A percentile compares a stretch with the other conserved stretches of the same genome.
These are phyloP conservation scores for Sugiyamaella lignohabitans DNA, from an alignment of 805 yeast genomes.

Conservation along the genomic window DNA sequence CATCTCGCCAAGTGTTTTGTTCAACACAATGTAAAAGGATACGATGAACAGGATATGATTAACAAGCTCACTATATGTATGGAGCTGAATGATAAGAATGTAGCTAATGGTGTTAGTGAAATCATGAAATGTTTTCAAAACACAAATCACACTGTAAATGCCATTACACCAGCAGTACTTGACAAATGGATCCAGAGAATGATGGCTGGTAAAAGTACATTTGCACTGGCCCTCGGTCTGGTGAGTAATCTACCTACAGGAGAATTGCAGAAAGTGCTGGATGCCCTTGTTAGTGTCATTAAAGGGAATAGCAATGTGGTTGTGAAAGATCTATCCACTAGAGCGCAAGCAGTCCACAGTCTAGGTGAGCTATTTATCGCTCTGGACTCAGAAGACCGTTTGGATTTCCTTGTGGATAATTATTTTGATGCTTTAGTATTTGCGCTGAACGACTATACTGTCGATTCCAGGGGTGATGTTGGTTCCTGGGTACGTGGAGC, in stretches of 20 bases:
- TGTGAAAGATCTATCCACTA: background rate
- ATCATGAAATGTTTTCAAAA: background rate
- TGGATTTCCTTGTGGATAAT: background rate
- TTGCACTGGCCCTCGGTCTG: slow-evolving; percentile 5
- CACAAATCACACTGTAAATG: too few species aligned
- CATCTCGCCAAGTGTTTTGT: slow-evolving; percentile 19
- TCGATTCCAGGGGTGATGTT: slow-evolving; percentile 84
- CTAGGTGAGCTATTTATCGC: background rate
- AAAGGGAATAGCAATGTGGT: background rate
- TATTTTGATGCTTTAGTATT: slow-evolving; percentile 17
- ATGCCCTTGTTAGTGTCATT: background rate
- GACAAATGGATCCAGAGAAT: slow-evolving; percentile 4
- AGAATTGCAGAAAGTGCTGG: background rate
- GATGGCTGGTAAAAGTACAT: slow-evolving; percentile 4
- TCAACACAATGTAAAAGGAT: background rate
- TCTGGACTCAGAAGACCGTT: background rate
- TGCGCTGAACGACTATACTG: slow-evolving; percentile 68
- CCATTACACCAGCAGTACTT: background rate
- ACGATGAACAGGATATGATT: background rate
- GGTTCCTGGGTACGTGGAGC: slow-evolving; percentile 66
- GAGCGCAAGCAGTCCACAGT: slow-evolving; percentile 3
- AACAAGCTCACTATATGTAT: background rate
- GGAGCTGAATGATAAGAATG: slow-evolving; percentile 4
- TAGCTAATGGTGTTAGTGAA: background rate
- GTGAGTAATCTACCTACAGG: background rate